phyloP scores from a whole-genome alignment of 805 yeast genomes.

The Candida stauntonica region DNA sequence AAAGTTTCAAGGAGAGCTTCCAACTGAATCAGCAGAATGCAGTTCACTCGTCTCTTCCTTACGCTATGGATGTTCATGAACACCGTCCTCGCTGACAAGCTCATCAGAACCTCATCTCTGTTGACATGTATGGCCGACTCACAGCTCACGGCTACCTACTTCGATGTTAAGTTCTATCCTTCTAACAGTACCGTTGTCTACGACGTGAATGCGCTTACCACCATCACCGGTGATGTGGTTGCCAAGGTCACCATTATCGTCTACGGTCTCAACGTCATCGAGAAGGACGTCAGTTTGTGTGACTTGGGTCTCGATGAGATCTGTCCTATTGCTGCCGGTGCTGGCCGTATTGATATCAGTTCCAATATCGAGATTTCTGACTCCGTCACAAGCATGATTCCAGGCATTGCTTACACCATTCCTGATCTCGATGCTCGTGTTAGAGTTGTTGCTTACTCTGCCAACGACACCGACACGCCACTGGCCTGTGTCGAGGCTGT shows the following conservation, averaged over 20 bases:
- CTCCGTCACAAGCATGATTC: constrained; percentile 50
- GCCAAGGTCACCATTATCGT: constrained; percentile 66
- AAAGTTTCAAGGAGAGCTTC: background rate
- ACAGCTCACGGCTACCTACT: constrained; percentile 76
- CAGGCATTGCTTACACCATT: constrained; percentile 79
- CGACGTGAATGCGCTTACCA: constrained; percentile 73
- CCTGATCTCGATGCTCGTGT: constrained; percentile 96
- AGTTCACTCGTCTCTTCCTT: constrained; percentile 5
- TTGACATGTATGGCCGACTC: constrained; percentile 92
- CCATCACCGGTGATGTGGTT: constrained; percentile 61
- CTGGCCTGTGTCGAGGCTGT: constrained; percentile 92
- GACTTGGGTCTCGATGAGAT: constrained; percentile 47
- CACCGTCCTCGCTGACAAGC: constrained; percentile 10
- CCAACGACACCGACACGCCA: constrained; percentile 41
- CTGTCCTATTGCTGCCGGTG: constrained; percentile 83
- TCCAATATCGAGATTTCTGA: constrained; percentile 42
- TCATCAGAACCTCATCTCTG: constrained; percentile 57
- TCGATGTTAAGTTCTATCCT: constrained; percentile 73
- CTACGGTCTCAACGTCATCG: constrained; percentile 70
- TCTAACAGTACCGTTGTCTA: constrained; percentile 56
- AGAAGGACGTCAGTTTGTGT: constrained; percentile 60
- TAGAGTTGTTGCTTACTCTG: constrained; percentile 58
- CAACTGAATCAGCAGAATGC: constrained; percentile 5
- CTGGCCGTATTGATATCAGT: constrained; percentile 79
- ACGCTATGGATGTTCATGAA: constrained; percentile 10